A percentile compares a stretch with the other conserved stretches of the same genome.
phyloP scores from a whole-genome alignment of 805 yeast species.

The Wickerhamiella galacta region DNA sequence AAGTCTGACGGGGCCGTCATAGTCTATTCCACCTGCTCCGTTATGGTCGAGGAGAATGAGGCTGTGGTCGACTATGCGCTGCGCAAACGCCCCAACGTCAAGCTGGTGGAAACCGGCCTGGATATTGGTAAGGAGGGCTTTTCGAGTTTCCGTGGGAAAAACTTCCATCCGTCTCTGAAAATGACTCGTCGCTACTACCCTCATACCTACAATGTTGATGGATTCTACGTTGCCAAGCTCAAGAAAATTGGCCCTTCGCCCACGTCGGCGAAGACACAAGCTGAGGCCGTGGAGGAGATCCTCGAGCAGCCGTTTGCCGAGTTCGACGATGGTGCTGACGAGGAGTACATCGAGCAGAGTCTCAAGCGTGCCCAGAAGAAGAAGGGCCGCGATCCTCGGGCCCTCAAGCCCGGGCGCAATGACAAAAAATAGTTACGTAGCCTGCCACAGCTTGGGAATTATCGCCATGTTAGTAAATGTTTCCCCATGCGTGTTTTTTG shows the following conservation, averaged over 20 bases:
- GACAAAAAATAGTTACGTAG: background rate
- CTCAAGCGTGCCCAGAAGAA: slow-evolving; percentile 19
- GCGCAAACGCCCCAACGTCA: slow-evolving; percentile 90
- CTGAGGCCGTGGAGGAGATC: slow-evolving; percentile 48
- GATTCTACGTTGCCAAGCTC: slow-evolving; percentile 94
- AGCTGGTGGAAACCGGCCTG: slow-evolving; percentile 79
- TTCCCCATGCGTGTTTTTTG: slow-evolving; percentile 72
- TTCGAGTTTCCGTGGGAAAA: slow-evolving; percentile 83
- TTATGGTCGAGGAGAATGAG: slow-evolving; percentile 96
- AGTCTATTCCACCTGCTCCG: slow-evolving; percentile 96
- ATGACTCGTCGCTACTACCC: slow-evolving; percentile 94
- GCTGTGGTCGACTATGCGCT: slow-evolving; percentile 96
- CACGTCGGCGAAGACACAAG: slow-evolving; percentile 72
- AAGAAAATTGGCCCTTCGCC: slow-evolving; percentile 80
- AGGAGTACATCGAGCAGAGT: slow-evolving; percentile 49
- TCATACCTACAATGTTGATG: slow-evolving; percentile 96
- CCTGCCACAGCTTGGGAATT: no score
- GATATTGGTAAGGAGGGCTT: slow-evolving; percentile 94
- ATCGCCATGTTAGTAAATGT: slow-evolving; percentile 15
- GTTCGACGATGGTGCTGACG: slow-evolving; percentile 64
- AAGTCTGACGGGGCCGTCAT: slow-evolving; percentile 80
- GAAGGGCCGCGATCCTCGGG: slow-evolving; percentile 20
- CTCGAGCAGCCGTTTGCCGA: slow-evolving; percentile 75
- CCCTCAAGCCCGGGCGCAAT: slow-evolving; percentile 10
- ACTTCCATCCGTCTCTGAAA: slow-evolving; percentile 56